Percentiles rank a stretch among this genome's conserved stretches.
Conservation (phyloP, 345 rosid species). For the Mangifera indica region DNA sequence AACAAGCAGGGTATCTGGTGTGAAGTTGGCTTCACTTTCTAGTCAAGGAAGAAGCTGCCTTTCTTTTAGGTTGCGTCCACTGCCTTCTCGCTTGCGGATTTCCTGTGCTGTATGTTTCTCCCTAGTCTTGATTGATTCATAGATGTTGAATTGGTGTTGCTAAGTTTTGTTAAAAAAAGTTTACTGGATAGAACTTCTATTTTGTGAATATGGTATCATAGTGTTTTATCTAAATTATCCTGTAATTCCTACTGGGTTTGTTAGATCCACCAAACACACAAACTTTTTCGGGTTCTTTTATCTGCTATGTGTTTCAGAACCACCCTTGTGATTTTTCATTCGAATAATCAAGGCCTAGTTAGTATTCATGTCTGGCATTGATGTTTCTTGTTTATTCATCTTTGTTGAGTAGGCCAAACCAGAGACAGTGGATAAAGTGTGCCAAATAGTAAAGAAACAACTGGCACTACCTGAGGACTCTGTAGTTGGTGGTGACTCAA, state of each 20-base stretch:
- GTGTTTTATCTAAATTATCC: no score
- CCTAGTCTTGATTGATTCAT: no score
- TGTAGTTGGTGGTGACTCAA: constrained; percentile 42
- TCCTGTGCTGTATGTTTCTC: constrained; percentile 44
- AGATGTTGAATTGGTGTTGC: neutral
- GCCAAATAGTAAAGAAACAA: constrained; percentile 48
- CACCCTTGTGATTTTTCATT: constrained; percentile 1
- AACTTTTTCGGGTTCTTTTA: neutral
- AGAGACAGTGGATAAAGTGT: constrained; percentile 42
- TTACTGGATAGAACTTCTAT: neutral
- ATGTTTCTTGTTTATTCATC: neutral
- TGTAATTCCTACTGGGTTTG: neutral
- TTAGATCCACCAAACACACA: neutral
- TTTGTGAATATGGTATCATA: neutral
- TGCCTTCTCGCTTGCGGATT: constrained; percentile 29
- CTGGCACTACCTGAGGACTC: constrained; percentile 39
- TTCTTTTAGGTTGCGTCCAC: constrained; percentile 32
- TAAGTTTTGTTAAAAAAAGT: neutral
- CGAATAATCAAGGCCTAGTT: constrained; percentile 33
- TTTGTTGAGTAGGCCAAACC: constrained; percentile 37
- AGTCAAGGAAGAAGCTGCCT: constrained; percentile 32
- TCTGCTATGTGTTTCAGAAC: neutral
- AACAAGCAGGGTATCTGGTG: constrained; percentile 29
- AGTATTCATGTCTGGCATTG: constrained; percentile 27
- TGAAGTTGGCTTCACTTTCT: constrained; percentile 36